Evolutionary conservation across 2,329 filamentous ascomycete genomes (phyloP).

Genomic region (Diaporthe sp.): DNA sequence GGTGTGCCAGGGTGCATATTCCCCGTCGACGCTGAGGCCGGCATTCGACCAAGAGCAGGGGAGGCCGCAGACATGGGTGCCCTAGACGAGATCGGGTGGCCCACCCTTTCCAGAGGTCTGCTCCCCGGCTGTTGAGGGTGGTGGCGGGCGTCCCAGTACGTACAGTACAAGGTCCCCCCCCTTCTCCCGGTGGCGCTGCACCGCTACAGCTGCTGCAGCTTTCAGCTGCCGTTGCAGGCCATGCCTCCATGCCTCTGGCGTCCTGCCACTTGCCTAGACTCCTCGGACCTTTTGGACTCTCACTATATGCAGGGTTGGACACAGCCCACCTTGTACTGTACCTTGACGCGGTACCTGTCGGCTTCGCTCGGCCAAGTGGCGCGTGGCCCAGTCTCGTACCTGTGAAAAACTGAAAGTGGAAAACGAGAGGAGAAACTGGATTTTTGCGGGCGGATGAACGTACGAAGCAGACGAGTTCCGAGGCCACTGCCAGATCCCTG

Average conservation of each 20-base stretch:
- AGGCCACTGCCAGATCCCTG: conserved; percentile 22
- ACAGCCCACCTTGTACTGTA: conserved; percentile 49
- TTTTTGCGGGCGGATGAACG: conserved; percentile 26
- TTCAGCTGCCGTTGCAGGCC: conserved; percentile 52
- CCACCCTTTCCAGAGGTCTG: conserved; percentile 27
- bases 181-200: conserved; percentile 48
- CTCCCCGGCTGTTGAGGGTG: conserved; percentile 28
- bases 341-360: conserved; percentile 41
- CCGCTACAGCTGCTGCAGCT: conserved; percentile 49
- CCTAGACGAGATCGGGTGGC: conserved; percentile 37
- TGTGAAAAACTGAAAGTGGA: conserved; percentile 4
- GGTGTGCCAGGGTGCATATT: conserved; percentile 25
- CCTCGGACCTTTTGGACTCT: conserved; percentile 49
- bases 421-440: conserved; percentile 12
- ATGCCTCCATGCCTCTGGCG: conserved; percentile 34
- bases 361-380: conserved; percentile 39
- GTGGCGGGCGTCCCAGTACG: conserved; percentile 31
- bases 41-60: conserved; percentile 30
- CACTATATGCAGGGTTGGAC: conserved; percentile 53
- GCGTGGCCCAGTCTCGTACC: conserved; percentile 34
- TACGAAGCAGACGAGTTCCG: conserved; percentile 9
- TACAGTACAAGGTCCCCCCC: conserved; percentile 36
- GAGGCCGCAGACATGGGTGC: conserved; percentile 38
- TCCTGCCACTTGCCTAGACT: conserved; percentile 48
- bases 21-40: conserved; percentile 35